Conservation (phyloP, 192 early-diverging fungal genomes). For the Umbelopsis ramanniana region DNA sequence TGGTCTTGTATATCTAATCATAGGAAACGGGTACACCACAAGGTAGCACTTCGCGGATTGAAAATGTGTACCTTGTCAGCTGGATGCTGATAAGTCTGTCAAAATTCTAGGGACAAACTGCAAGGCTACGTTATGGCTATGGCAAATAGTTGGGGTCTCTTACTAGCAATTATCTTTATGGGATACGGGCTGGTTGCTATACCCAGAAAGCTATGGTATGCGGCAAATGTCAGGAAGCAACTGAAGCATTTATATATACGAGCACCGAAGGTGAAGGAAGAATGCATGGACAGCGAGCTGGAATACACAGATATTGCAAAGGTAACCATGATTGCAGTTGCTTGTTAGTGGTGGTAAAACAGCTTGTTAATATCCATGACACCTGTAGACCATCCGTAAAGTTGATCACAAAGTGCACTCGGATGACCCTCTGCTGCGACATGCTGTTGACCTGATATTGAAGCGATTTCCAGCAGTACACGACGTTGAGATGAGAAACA, state of each 20-base stretch:
- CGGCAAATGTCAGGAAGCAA: constrained; percentile 62
- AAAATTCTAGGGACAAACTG: constrained; percentile 58
- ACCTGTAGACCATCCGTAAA: constrained; percentile 33
- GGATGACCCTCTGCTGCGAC: constrained; percentile 17
- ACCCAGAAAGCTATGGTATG: constrained; percentile 84
- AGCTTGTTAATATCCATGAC: not conserved
- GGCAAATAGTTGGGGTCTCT: constrained; percentile 93
- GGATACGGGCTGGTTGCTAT: constrained; percentile 92
- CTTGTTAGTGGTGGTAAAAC: not conserved
- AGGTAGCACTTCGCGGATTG: constrained; percentile 19
- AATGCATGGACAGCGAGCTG: constrained; percentile 78
- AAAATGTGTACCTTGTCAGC: too few relatives aligned
- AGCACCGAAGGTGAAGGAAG: constrained; percentile 78
- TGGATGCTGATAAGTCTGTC: not conserved
- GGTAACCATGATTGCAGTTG: not conserved
- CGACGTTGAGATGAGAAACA: constrained; percentile 19
- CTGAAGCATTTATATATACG: constrained; percentile 68
- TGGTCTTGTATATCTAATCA: constrained; percentile 73
- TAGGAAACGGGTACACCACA: constrained; percentile 35
- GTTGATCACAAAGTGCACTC: constrained; percentile 21
- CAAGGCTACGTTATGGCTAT: constrained; percentile 87
- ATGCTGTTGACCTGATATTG: constrained; percentile 29
- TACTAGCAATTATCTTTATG: constrained; percentile 88
- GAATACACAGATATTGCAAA: constrained; percentile 60
- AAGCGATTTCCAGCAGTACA: constrained; percentile 36